phyloP scores from a whole-genome alignment of 495 filamentous ascomycete genomes.

The Hypoxylon rickii region DNA sequence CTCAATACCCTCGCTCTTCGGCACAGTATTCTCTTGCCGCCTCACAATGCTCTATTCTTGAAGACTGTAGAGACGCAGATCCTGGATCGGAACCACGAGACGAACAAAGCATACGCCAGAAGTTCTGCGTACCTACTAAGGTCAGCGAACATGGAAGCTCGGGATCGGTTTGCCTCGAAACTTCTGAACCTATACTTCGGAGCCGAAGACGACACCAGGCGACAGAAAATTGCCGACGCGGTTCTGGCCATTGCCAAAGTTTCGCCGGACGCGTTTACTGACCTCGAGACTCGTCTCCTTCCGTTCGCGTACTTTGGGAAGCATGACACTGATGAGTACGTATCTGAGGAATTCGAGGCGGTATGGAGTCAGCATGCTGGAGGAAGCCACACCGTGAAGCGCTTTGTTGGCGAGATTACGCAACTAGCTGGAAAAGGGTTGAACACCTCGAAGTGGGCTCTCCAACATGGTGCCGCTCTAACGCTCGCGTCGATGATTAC shows the following conservation, averaged over 20 bases:
- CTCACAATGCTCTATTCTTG: constrained; percentile 78
- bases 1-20: constrained; percentile 85
- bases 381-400: constrained; percentile 74
- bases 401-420: constrained; percentile 84
- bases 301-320: constrained; percentile 89
- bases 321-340: constrained; percentile 79
- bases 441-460: constrained; percentile 79
- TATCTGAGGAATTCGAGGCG: constrained; percentile 73
- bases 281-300: constrained; percentile 71
- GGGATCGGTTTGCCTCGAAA: constrained; percentile 67
- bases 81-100: constrained; percentile 88
- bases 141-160: constrained; percentile 68
- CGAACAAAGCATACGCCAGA: constrained; percentile 81
- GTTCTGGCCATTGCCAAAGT: constrained; percentile 80
- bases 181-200: constrained; percentile 76
- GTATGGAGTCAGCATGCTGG: constrained; percentile 91
- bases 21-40: constrained; percentile 71
- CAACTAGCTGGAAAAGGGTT: constrained; percentile 67
- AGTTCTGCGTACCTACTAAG: constrained; percentile 85
- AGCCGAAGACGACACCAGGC: constrained; percentile 72
- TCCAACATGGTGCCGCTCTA: constrained; percentile 85
- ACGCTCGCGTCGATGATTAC: constrained; percentile 74
- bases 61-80: constrained; percentile 76
- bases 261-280: constrained; percentile 84
- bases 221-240: constrained; percentile 78